Evolutionary conservation across 345 rosid species (phyloP).

Genomic region (Lepidium didymum): DNA sequence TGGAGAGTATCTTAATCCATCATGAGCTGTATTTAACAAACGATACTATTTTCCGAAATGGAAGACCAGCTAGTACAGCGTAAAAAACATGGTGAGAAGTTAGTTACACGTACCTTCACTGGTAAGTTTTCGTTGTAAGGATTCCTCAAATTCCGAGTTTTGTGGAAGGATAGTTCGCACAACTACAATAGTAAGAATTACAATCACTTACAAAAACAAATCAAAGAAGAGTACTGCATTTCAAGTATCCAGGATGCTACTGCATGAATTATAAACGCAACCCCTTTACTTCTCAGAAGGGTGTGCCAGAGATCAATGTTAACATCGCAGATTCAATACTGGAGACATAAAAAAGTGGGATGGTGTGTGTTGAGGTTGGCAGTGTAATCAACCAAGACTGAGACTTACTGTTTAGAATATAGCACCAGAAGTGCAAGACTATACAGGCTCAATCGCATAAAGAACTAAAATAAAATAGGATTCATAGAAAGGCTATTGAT

Average conservation of each 20-base stretch:
- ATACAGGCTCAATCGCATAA: background rate
- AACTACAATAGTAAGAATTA: slow-evolving; percentile 48
- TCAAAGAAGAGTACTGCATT: no score
- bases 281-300: background rate
- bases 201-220: slow-evolving; percentile 12
- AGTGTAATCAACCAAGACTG: background rate
- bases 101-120: slow-evolving; percentile 64
- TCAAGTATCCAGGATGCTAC: background rate
- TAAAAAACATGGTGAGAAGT: slow-evolving; percentile 2
- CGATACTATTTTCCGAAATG: background rate
- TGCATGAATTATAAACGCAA: background rate
- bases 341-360: background rate
- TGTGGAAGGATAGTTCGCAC: slow-evolving; percentile 92
- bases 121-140: slow-evolving; percentile 97
- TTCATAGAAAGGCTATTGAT: background rate
- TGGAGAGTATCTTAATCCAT: background rate
- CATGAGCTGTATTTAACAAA: background rate
- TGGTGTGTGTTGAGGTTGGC: background rate
- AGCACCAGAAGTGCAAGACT: background rate
- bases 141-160: slow-evolving; percentile 87
- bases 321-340: background rate
- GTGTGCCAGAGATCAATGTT: background rate
- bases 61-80: background rate
- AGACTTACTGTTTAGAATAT: background rate
- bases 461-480: background rate